Conservation (phyloP, 495 filamentous ascomycete species). For the Hyaloscypha hepaticicola region DNA sequence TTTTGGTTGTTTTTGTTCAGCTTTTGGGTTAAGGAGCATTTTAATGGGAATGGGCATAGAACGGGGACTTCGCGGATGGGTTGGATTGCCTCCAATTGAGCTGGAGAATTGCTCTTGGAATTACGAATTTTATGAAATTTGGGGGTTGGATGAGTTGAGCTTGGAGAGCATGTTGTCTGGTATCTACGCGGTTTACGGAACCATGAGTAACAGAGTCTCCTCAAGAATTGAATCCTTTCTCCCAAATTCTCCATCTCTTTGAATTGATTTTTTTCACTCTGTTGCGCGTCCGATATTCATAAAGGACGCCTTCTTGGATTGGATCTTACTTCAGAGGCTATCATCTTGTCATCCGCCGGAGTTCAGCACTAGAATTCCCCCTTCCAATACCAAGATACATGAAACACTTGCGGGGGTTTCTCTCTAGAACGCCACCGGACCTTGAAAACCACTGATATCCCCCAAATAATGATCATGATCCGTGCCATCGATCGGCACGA, state of each 20-base stretch:
- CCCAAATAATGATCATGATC: conserved; percentile 5
- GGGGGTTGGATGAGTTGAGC: not conserved
- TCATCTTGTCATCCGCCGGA: too few species aligned
- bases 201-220: not conserved
- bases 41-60: not conserved
- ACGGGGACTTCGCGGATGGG: not conserved
- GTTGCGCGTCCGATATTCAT: too few species aligned
- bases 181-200: too few species aligned
- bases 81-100: not conserved
- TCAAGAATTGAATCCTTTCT: not conserved
- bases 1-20: too few species aligned
- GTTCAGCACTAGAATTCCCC: too few species aligned
- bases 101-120: not conserved
- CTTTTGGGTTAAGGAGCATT: not conserved
- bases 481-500: not conserved
- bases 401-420: too few species aligned
- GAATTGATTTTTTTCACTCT: not conserved
- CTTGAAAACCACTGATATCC: not conserved
- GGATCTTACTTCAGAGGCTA: too few species aligned
- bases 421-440: not conserved
- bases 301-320: too few species aligned
- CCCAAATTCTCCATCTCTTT: not conserved
- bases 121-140: not conserved
- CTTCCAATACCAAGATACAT: too few species aligned
- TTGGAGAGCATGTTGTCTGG: too few species aligned